Conservation (phyloP, 2,329 filamentous ascomycete species). For the Fusarium albidum region DNA sequence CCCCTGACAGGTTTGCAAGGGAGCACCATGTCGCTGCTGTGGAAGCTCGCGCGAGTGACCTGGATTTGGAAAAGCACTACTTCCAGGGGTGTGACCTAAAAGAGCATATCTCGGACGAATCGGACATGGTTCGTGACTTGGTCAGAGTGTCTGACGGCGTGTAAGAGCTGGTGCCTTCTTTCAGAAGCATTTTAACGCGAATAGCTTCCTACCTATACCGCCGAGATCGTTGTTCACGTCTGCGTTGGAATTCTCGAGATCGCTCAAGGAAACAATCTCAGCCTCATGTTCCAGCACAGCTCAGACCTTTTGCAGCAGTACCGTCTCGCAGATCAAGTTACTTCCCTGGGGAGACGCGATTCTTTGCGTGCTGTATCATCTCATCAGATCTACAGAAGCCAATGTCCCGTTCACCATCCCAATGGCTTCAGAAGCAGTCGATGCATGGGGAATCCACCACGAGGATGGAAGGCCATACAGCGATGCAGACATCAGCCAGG, state of each 20-base stretch:
- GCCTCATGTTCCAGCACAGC: background rate
- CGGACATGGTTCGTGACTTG: no score
- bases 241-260: no score
- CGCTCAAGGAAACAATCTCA: background rate
- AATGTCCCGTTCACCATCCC: background rate
- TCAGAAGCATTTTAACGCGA: no score
- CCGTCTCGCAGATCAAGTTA: background rate
- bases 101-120: no score
- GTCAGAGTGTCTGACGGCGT: background rate
- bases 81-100: background rate
- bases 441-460: background rate
- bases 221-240: no score
- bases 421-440: background rate
- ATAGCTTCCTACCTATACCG: no score
- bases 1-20: background rate
- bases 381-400: background rate
- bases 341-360: background rate
- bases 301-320: background rate
- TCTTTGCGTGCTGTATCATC: background rate
- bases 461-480: background rate
- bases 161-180: no score
- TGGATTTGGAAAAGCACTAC: background rate
- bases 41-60: background rate
- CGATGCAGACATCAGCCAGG: background rate
- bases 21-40: background rate